These are phyloP conservation scores for Lactarius quietus DNA, from an alignment of 768 basidiomycete species.

Conservation along the genomic window DNA sequence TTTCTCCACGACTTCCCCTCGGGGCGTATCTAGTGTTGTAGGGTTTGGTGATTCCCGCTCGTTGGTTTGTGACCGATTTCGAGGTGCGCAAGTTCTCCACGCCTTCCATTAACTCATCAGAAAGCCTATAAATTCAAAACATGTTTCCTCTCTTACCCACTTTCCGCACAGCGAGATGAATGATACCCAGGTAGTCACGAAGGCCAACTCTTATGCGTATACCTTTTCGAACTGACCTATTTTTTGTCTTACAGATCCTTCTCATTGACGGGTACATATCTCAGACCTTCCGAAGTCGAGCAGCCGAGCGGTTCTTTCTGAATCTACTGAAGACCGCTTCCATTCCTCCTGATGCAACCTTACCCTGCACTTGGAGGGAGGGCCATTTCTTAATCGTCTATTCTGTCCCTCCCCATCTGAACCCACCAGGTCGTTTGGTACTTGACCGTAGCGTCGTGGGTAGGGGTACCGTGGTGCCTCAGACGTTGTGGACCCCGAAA, in stretches of 20 bases:
- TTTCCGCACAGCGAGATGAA: background rate
- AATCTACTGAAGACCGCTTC: background rate
- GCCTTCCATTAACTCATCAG: background rate
- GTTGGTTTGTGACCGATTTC: background rate
- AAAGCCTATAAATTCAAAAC: background rate
- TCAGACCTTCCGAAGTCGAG: background rate
- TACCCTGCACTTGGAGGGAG: background rate
- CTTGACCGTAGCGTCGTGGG: background rate
- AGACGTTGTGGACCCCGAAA: background rate
- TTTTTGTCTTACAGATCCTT: background rate
- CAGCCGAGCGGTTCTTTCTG: background rate
- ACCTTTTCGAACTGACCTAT: background rate
- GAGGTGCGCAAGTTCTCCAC: background rate
- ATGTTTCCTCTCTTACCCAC: background rate
- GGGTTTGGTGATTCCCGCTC: background rate
- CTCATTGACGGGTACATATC: background rate
- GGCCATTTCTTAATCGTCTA: background rate
- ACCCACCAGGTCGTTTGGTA: background rate
- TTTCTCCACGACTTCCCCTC: too few species aligned
- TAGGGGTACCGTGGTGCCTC: background rate
- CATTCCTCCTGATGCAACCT: background rate
- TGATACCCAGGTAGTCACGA: background rate
- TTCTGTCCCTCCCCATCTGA: background rate
- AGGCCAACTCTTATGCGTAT: background rate
- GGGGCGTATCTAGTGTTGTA: background rate